phyloP scores from a whole-genome alignment of 1,139 yeast species.

The Yamadazyma kanchanaburiensis region DNA sequence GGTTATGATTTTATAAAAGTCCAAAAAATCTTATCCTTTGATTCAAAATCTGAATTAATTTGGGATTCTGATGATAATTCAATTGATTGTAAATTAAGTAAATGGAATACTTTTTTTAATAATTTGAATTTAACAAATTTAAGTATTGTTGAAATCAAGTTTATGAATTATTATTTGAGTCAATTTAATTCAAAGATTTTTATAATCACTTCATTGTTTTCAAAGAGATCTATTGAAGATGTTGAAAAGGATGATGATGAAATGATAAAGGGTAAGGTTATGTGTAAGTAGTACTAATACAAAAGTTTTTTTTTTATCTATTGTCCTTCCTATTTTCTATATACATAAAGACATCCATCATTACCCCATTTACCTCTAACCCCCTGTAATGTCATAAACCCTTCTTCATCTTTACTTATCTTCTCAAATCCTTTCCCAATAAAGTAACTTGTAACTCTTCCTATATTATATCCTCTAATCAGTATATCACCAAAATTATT shows the following conservation, averaged over 20 bases:
- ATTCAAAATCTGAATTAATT: slow-evolving; percentile 19
- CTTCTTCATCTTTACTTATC: slow-evolving; percentile 38
- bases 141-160: slow-evolving; percentile 23
- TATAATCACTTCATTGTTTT: slow-evolving; percentile 14
- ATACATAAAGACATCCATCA: slow-evolving; percentile 68
- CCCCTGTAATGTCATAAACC: slow-evolving; percentile 56
- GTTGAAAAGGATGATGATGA: slow-evolving; percentile 7
- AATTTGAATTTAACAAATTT: slow-evolving; percentile 18
- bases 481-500: slow-evolving; percentile 47
- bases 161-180: slow-evolving; percentile 27
- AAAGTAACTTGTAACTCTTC: slow-evolving; percentile 35
- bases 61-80: slow-evolving; percentile 26
- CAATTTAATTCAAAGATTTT: slow-evolving; percentile 36
- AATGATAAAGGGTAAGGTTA: slow-evolving; percentile 12
- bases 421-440: slow-evolving; percentile 15
- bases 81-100: slow-evolving; percentile 21
- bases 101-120: slow-evolving; percentile 30
- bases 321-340: slow-evolving; percentile 4
- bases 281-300: slow-evolving; percentile 10
- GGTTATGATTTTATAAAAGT: slow-evolving; percentile 41
- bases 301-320: neutral
- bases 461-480: slow-evolving; percentile 66
- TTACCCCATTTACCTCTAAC: slow-evolving; percentile 60
- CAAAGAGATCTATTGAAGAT: slow-evolving; percentile 19
- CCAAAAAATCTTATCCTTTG: slow-evolving; percentile 18